A percentile compares a stretch with the other conserved stretches of the same genome.
Conservation (phyloP, 148 eudicot species). For the Rhododendron williamsianum region DNA sequence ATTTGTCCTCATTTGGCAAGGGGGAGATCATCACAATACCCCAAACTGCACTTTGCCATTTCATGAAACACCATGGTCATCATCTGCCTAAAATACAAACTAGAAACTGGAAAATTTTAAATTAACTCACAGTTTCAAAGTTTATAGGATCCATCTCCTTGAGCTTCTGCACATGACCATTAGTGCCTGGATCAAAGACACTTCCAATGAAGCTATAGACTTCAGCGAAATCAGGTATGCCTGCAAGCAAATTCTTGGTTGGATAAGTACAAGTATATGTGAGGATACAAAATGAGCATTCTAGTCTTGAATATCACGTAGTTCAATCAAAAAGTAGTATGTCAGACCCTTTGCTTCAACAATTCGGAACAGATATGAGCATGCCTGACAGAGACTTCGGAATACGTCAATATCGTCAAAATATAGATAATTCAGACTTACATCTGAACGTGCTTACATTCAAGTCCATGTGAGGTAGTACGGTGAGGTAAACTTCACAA, state of each 20-base stretch:
- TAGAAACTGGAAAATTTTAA: background rate
- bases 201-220: slow-evolving; percentile 88
- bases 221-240: slow-evolving; percentile 87
- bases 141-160: slow-evolving; percentile 99
- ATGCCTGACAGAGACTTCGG: background rate
- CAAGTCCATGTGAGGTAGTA: background rate
- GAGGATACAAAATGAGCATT: background rate
- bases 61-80: background rate
- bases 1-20: background rate
- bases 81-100: background rate
- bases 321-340: background rate
- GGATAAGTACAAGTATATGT: background rate
- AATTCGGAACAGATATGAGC: background rate
- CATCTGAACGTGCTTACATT: background rate
- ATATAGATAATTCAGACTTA: background rate
- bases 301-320: background rate
- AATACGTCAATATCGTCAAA: background rate
- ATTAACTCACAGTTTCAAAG: slow-evolving; percentile 71
- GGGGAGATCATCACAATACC: background rate
- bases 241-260: slow-evolving; percentile 26
- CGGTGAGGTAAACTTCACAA: background rate
- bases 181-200: slow-evolving; percentile 78
- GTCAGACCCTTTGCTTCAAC: slow-evolving; percentile 1
- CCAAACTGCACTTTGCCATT: background rate
- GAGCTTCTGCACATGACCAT: slow-evolving; percentile 75